Percentiles rank a stretch among this genome's conserved stretches.
Evolutionary conservation across 306 rosid species (phyloP).

Genomic region (Glycine soja): DNA sequence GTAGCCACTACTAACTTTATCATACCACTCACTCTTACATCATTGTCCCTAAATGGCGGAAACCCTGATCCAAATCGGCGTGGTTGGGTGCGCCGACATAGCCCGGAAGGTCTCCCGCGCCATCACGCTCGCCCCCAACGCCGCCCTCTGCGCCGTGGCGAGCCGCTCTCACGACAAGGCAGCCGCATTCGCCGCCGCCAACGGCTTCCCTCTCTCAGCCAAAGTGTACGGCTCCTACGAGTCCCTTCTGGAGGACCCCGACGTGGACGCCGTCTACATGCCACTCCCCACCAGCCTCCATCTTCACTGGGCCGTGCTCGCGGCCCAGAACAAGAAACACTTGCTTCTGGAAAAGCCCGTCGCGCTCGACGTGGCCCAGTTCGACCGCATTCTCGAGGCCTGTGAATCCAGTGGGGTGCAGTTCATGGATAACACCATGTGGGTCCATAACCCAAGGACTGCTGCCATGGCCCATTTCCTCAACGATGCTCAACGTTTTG

Average conservation of each 20-base stretch:
- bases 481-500: conserved; percentile 65
- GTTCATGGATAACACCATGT: conserved; percentile 94
- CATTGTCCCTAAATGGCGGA: no score
- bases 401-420: conserved; percentile 79
- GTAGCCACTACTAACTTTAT: no score
- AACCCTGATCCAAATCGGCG: no score
- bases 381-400: conserved; percentile 64
- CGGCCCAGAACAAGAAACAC: conserved; percentile 82
- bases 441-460: conserved; percentile 89
- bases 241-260: conserved; percentile 39
- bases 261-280: conserved; percentile 80
- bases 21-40: no score
- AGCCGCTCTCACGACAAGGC: conserved; percentile 86
- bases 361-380: conserved; percentile 67
- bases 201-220: conserved; percentile 59
- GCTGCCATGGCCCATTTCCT: conserved; percentile 63
- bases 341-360: conserved; percentile 81
- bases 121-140: no score
- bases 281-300: conserved; percentile 84
- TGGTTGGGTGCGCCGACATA: no score
- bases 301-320: conserved; percentile 74
- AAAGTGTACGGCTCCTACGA: conserved; percentile 80
- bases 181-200: conserved; percentile 65
- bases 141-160: conserved; percentile 22
- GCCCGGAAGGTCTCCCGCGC: no score